Evolutionary conservation across 495 filamentous ascomycete genomes (phyloP), one percentile per base, ranked within the genome.

Genomic region (Hypoxylon lenormandii): DNA sequence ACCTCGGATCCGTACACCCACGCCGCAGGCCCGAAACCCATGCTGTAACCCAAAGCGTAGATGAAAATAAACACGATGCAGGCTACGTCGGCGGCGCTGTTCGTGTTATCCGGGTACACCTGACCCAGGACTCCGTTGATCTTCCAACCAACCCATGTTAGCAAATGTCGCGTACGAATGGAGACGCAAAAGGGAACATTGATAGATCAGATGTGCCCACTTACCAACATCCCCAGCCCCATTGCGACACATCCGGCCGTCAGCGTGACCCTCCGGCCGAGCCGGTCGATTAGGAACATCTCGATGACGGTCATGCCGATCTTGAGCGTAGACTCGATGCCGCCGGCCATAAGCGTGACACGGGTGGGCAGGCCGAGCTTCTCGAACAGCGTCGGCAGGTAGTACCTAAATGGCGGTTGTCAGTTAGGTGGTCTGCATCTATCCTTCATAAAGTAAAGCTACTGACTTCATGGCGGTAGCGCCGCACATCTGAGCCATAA

Each of bases 1-100:
- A 85, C 83, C 77, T 88, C 85, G 0, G 85, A 81, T 1, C 85
- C 83, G 47, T 88, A 87, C 0, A 88, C 85, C 85, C 85, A 88
- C 0, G 85, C 78, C 2, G 84, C 79, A 0, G 85, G 83, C 0
- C 85, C 85, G 64, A 87, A 86, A 0, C 85, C 83, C 73, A 87
- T 80, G 30, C 83, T 85, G 67, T 84, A 87, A 0, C 84, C 85
- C 19, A 87, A 76, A 2, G 84, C 79, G 73, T 84, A 88, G 59
- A 88, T 76, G 74, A 87, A 88, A 21, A 87, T 81, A 60, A 86
- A 87, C 13, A 84, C 78, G 45, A 87, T 78, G 66, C 85, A 85
- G 13, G 73, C 74, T 38, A 81, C 82, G 70, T 88, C 84, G 6
- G 85, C 77, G 2, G 69, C 74, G 6, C 72, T 72, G 69, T 84